These are phyloP conservation scores for Pyrus communis DNA, from an alignment of 306 rosid genomes.

Conservation along the genomic window DNA sequence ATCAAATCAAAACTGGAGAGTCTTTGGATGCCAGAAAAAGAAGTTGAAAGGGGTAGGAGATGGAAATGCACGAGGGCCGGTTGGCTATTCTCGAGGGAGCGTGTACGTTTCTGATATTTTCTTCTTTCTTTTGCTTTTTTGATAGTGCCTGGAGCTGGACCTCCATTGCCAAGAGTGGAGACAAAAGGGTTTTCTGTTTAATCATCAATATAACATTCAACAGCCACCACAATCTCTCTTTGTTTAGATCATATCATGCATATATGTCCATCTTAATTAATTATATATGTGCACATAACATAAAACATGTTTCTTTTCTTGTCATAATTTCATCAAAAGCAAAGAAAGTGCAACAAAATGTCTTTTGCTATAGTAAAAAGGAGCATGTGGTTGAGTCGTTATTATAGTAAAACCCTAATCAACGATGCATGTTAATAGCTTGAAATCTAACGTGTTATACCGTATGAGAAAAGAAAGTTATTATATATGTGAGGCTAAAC, in stretches of 20 bases:
- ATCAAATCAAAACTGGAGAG: background rate
- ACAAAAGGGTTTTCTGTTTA: slow-evolving; percentile 52
- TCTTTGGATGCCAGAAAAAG: slow-evolving; percentile 71
- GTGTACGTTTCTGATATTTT: slow-evolving; percentile 15
- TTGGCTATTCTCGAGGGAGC: slow-evolving; percentile 56
- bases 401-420: background rate
- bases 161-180: slow-evolving; percentile 45
- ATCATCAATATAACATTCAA: slow-evolving; percentile 33
- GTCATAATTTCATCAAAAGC: slow-evolving; percentile 18
- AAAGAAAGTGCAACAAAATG: background rate
- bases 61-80: background rate
- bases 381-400: background rate
- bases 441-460: background rate
- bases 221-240: background rate
- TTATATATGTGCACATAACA: background rate
- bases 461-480: background rate
- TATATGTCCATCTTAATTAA: background rate
- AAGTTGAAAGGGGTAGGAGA: slow-evolving; percentile 27
- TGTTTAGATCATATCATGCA: background rate
- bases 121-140: slow-evolving; percentile 1
- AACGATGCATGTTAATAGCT: background rate
- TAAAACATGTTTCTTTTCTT: background rate
- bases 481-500: background rate
- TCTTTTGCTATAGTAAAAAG: background rate
- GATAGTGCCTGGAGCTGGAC: slow-evolving; percentile 53